Evolutionary conservation across 495 filamentous ascomycete species (phyloP), one percentile per base, ranked within the genome.

Genomic region (Annulohypoxylon moriforme): DNA sequence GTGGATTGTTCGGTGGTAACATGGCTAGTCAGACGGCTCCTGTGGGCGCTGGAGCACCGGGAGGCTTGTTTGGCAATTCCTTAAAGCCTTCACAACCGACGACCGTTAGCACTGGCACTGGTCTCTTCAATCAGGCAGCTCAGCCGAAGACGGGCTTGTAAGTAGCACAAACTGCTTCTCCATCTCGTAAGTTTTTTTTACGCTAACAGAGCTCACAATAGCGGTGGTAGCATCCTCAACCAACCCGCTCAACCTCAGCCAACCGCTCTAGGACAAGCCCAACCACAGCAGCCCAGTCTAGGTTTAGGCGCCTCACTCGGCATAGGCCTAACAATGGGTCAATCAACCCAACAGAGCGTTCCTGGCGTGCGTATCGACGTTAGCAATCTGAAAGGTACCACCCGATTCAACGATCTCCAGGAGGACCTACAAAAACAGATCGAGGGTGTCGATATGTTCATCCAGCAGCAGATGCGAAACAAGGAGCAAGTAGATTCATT

Each of bases 401-500:
- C 96, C 7, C 91, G 96, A 61, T 97, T 94, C 82, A 90, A 91
- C 77, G 95, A 97, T 81, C 89, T 96, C 40, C 87, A 92, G 46
- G 91, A 94, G 71, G 87, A 91, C 36, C 82, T 98, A n/a, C 92
- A 97, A 69, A 86, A 87, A 52, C 77, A 91, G 49, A 91, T 99
- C 46, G 87, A 91, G 57, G 75, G 77, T 11, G 88, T 97, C 67
- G 95, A 99, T 77, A 84, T 85, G 18, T 85, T 87, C 74, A 92
- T 97, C 65, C 84, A 90, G 31, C 82, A 84, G 56, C 91, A 94
- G 74, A 93, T 94, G 58, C 68, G 77, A 20, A 78, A 83, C 61
- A 86, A 86, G 69, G 80, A 85, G 16, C 81, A 90, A 53, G 83
- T 87, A 58, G 82, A 85, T 16, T 85, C 86, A n/a, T 82, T 90